Percentiles rank a stretch among this genome's conserved stretches.
phyloP scores from a whole-genome alignment of 176 grass and related monocot genomes.

The Rhipidocladum racemiflorum region DNA sequence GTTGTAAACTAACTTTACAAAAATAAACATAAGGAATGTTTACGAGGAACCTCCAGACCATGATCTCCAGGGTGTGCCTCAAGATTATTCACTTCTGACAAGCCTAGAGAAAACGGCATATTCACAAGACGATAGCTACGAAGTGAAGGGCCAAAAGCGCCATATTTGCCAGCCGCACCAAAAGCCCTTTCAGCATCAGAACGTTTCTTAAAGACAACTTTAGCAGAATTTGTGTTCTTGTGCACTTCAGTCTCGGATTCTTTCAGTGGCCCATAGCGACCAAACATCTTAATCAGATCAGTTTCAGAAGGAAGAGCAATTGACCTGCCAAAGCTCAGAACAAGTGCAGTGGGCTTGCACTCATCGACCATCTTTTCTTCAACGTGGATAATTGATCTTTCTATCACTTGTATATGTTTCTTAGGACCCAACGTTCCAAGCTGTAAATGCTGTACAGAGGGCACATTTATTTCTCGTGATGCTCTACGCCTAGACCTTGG shows the following conservation, averaged over 20 bases:
- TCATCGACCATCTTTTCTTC: conserved; percentile 83
- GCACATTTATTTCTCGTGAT: conserved; percentile 25
- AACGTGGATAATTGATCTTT: conserved; percentile 82
- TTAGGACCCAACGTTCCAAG: conserved; percentile 47
- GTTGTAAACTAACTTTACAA: background rate
- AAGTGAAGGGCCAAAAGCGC: conserved; percentile 78
- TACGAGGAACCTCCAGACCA: conserved; percentile 39
- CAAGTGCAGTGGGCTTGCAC: conserved; percentile 82
- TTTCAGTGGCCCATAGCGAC: conserved; percentile 85
- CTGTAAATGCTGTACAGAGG: conserved; percentile 36
- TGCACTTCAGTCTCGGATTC: conserved; percentile 67
- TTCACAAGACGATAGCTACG: conserved; percentile 78
- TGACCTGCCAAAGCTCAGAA: conserved; percentile 78
- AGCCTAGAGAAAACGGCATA: conserved; percentile 45
- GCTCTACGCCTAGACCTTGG: conserved; percentile 46
- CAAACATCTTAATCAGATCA: conserved; percentile 73
- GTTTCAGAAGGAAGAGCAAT: conserved; percentile 61
- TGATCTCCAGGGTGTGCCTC: conserved; percentile 28
- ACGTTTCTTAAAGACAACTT: conserved; percentile 81
- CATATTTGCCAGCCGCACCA: conserved; percentile 62
- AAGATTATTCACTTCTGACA: conserved; percentile 33
- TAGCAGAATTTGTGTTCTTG: conserved; percentile 49
- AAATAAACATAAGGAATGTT: conserved; percentile 15
- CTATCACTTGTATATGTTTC: conserved; percentile 53
- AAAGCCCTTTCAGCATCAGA: conserved; percentile 96